Percentiles rank a stretch among this genome's conserved stretches.
Evolutionary conservation across 768 basidiomycete species (phyloP).

Genomic region (Hericium erinaceus): DNA sequence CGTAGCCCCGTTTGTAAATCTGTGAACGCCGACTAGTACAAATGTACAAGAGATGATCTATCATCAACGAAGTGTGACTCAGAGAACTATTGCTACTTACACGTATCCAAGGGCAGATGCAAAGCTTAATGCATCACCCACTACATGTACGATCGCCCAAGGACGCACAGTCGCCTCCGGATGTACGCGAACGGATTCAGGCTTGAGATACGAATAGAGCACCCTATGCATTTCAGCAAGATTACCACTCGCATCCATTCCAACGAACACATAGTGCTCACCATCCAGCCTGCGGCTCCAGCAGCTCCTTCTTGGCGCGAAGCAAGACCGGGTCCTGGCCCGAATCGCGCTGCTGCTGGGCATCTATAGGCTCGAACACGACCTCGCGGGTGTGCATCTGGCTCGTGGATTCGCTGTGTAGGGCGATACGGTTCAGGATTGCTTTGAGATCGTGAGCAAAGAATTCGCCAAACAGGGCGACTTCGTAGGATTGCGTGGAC

Average conservation of each 20-base stretch:
- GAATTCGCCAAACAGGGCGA: conserved; percentile 77
- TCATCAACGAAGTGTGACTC: conserved; percentile 1
- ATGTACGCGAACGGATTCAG: conserved; percentile 74
- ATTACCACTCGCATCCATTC: not conserved
- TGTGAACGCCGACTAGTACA: too few species aligned
- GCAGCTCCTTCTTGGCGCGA: conserved; percentile 67
- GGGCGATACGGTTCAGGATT: conserved; percentile 72
- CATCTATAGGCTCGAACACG: conserved; percentile 74
- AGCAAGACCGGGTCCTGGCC: conserved; percentile 60
- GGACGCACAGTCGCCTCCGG: conserved; percentile 84
- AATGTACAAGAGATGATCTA: too few species aligned
- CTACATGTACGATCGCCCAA: conserved; percentile 72
- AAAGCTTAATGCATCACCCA: conserved; percentile 73
- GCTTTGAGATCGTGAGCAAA: conserved; percentile 66
- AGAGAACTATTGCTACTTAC: conserved; percentile 28
- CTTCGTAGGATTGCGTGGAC: conserved; percentile 58
- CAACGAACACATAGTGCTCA: conserved; percentile 22
- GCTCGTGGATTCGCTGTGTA: conserved; percentile 70
- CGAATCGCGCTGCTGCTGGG: conserved; percentile 47
- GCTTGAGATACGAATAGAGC: conserved; percentile 73
- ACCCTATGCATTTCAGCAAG: conserved; percentile 36
- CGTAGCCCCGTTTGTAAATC: conserved; percentile 74
- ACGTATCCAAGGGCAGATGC: conserved; percentile 72
- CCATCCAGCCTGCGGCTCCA: conserved; percentile 58
- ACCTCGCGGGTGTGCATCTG: conserved; percentile 70